Base-by-base conservation (phyloP, 192 early-diverging fungal species). In the Oehlia diaphana region DNA sequence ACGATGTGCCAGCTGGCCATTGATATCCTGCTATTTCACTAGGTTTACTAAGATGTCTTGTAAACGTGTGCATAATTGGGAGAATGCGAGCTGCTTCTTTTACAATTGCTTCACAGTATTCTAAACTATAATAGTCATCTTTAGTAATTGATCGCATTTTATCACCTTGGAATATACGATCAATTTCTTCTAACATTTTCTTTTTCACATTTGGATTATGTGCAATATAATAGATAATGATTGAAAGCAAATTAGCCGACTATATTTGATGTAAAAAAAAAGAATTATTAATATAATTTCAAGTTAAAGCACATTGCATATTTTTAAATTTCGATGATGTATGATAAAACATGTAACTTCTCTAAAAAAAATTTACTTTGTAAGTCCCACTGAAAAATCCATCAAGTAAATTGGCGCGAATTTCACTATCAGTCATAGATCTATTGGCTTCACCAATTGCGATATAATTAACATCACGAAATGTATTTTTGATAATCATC, bases 401-500 rank as follows among this genome's bases (percentile, higher is more conserved):
- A 49, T 76, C 74, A 63, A 64, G 14, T 23, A 76, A 26, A 63
- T 42, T 42, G 5, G 0, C 6, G 5, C 63, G 9, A 33, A 76
- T 76, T 63, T 76, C 74, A 33, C 7, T 28, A 37, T 76, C 33
- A 14, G 53, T 76, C 33, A 76, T 14, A 37, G 74, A 14, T 64
- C 63, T 33, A n/a, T 5, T 14, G 39, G 31, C 21, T 21, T 61
- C 39, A 2, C 23, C 23, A 19, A 21, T 33, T n/a, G 0, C 9
- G 6, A 21, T 37, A 33, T 63, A n/a, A 66, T 64, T 77, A 13
- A 47, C 44, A 66, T 77, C 76, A 19, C n/a, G 16, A 42, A 42
- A 7, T 42, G 39, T 42, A 42, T 42, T 42, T 7, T 42, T 42
- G 6, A 42, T 42, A 42, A 42, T 42, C 39, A 42, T 42, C 39